phyloP scores from a whole-genome alignment of 1,284 basidiomycete genomes.

The Melanopsichium pennsylvanicum region DNA sequence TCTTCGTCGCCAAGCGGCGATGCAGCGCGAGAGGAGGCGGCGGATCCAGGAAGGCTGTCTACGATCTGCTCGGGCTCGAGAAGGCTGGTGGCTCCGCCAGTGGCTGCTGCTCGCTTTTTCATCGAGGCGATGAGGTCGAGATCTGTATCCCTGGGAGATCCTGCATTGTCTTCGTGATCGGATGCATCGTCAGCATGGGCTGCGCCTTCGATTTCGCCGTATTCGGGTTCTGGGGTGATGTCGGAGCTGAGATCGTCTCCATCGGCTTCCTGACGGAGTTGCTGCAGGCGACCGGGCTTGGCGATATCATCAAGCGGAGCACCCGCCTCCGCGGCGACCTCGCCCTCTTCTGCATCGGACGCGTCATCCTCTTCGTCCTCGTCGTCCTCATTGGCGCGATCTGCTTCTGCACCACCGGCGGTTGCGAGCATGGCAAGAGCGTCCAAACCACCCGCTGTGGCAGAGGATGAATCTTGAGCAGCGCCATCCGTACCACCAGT shows the following conservation, averaged over 20 bases:
- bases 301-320: conserved; percentile 3
- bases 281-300: conserved; percentile 26
- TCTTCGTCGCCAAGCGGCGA: conserved; percentile 45
- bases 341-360: conserved; percentile 25
- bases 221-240: conserved; percentile 47
- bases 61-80: conserved; percentile 47
- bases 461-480: conserved; percentile 9
- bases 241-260: conserved; percentile 45
- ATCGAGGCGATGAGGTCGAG: conserved; percentile 49
- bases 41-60: conserved; percentile 48
- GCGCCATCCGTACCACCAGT: conserved; percentile 35
- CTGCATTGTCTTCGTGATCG: conserved; percentile 39
- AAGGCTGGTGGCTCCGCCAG: conserved; percentile 55
- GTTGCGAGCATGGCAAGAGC: conserved; percentile 57
- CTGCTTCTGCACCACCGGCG: conserved; percentile 18
- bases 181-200: conserved; percentile 24
- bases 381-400: conserved; percentile 22
- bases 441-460: conserved; percentile 47
- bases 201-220: conserved; percentile 13
- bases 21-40: conserved; percentile 48
- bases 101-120: conserved; percentile 58
- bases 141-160: conserved; percentile 32
- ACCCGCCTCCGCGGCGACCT: conserved; percentile 4
- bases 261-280: conserved; percentile 29
- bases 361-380: conserved; percentile 40